Evolutionary conservation across 2,329 filamentous ascomycete genomes (phyloP).

Genomic region (Stachybotrys chlorohalonatus): DNA sequence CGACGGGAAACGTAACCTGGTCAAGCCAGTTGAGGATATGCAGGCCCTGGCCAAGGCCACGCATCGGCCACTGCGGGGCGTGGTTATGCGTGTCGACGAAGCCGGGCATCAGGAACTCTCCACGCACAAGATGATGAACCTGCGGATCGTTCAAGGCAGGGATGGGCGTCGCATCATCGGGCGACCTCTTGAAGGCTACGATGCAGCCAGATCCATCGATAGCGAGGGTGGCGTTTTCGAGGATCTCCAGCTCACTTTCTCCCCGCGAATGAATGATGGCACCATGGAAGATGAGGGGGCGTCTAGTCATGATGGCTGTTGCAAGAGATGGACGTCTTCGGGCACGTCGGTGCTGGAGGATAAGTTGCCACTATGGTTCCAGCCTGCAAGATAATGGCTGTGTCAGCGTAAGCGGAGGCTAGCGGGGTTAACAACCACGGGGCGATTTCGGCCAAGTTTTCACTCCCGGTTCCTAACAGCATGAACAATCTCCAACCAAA

Average conservation of each 20-base stretch:
- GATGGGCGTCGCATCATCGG: conserved; percentile 8
- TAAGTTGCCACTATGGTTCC: too few relatives aligned
- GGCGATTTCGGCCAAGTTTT: too few relatives aligned
- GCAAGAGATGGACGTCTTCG: too few relatives aligned
- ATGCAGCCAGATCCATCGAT: conserved; percentile 15
- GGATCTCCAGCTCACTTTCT: conserved; percentile 22
- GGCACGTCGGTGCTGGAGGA: too few relatives aligned
- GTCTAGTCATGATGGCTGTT: too few relatives aligned
- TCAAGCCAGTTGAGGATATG: conserved; percentile 56
- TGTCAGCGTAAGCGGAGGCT: too few relatives aligned
- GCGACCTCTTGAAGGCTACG: conserved; percentile 9
- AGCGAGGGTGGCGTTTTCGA: conserved; percentile 26
- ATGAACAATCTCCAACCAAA: too few relatives aligned
- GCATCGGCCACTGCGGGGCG: conserved; percentile 47
- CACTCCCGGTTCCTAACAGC: too few relatives aligned
- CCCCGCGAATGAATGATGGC: conserved; percentile 30
- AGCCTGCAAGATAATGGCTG: too few relatives aligned
- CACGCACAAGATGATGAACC: conserved; percentile 19
- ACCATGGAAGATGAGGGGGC: conserved; percentile 25
- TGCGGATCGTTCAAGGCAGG: conserved; percentile 2
- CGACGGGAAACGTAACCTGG: conserved; percentile 54
- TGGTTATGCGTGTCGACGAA: conserved; percentile 62
- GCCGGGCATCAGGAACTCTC: conserved; percentile 48
- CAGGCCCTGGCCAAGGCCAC: conserved; percentile 39
- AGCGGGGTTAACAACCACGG: too few relatives aligned